Conservation (phyloP, 371 early-diverging fungal genomes). For the Mortierella sp. region DNA sequence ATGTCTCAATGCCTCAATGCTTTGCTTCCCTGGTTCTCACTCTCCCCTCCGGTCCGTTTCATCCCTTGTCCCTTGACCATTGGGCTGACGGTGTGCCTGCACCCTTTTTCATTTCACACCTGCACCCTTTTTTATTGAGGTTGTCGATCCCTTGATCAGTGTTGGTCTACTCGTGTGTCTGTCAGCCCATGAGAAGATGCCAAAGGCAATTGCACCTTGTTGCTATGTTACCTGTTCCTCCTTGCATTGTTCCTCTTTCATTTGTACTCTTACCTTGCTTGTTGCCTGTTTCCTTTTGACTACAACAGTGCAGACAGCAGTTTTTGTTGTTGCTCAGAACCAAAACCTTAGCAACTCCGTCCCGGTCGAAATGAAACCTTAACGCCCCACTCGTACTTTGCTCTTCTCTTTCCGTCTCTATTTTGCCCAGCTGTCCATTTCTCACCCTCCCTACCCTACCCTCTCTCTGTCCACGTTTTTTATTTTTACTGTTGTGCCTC, state of each 20-base stretch:
- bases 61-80: not conserved
- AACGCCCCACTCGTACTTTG: conserved; percentile 33
- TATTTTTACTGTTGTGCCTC: too few relatives aligned
- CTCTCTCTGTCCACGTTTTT: too few relatives aligned
- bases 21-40: not conserved
- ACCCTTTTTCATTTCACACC: conserved; percentile 1
- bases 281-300: too few relatives aligned
- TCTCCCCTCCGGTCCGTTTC: not conserved
- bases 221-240: not conserved
- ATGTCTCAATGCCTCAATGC: not conserved
- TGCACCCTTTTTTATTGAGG: not conserved
- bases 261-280: not conserved
- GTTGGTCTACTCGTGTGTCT: not conserved
- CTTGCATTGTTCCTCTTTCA: not conserved
- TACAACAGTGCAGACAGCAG: too few relatives aligned
- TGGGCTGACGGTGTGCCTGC: not conserved
- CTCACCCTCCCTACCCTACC: not conserved
- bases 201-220: not conserved
- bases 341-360: not conserved
- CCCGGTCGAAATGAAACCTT: conserved; percentile 41
- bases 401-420: not conserved
- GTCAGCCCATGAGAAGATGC: not conserved
- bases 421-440: not conserved
- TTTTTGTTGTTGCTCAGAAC: not conserved
- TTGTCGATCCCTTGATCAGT: not conserved